phyloP scores from a whole-genome alignment of 371 early-diverging fungal species.

The Mucor velutinosus region DNA sequence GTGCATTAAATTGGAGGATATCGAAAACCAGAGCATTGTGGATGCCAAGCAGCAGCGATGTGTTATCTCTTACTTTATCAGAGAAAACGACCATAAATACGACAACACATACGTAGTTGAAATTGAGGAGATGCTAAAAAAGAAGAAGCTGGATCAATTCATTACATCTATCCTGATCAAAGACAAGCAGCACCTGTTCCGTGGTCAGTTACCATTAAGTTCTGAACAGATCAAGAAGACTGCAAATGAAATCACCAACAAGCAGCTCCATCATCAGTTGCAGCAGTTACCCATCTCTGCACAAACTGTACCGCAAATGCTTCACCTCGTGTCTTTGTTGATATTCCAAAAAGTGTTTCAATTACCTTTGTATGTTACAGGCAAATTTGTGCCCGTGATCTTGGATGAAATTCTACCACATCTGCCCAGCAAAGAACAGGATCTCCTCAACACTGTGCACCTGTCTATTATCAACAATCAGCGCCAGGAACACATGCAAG shows the following conservation, averaged over 20 bases:
- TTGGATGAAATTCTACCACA: conserved; percentile 5
- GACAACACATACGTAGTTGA: conserved; percentile 18
- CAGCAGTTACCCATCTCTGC: not conserved
- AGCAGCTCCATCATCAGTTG: conserved; percentile 18
- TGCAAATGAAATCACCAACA: not conserved
- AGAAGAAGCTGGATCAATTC: conserved; percentile 15
- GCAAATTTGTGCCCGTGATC: conserved; percentile 28
- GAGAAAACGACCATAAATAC: conserved; percentile 26
- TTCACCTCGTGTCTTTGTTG: conserved; percentile 18
- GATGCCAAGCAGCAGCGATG: conserved; percentile 22
- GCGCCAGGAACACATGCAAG: not conserved
- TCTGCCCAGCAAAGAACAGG: not conserved
- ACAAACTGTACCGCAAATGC: conserved; percentile 14
- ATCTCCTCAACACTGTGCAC: conserved; percentile 2
- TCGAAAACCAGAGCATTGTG: conserved; percentile 15
- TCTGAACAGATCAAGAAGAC: not conserved
- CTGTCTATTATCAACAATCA: conserved; percentile 14
- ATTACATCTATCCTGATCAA: conserved; percentile 1
- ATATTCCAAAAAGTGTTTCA: conserved; percentile 13
- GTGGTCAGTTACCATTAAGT: not conserved
- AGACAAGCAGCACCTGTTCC: conserved; percentile 10
- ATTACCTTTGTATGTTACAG: conserved; percentile 24
- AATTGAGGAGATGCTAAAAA: conserved; percentile 14
- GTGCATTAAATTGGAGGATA: conserved; percentile 18
- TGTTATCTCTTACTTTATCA: conserved; percentile 20